These are phyloP conservation scores for Cercospora sp. DNA, from an alignment of 2,329 filamentous ascomycete genomes.

Conservation along the genomic window DNA sequence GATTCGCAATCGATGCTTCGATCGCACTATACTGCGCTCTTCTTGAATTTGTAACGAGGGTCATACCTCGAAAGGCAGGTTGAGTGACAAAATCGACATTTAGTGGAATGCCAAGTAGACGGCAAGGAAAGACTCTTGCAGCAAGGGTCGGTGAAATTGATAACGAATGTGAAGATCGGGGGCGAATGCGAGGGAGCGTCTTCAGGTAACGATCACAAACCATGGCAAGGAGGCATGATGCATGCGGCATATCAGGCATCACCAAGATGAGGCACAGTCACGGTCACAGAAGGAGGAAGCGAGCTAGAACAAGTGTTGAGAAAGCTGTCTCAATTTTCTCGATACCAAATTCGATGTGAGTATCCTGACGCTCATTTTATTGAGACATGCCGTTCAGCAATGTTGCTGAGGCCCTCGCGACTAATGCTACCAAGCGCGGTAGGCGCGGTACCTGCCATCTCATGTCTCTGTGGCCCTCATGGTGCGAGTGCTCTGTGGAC, in stretches of 20 bases:
- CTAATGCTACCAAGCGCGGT: neutral
- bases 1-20: too few species aligned
- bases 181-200: neutral
- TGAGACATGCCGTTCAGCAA: slow-evolving; percentile 2
- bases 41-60: too few species aligned
- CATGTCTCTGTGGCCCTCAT: slow-evolving; percentile 1
- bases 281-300: neutral
- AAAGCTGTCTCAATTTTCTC: slow-evolving; percentile 15
- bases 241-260: neutral
- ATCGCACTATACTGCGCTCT: too few species aligned
- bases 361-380: neutral
- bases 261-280: neutral
- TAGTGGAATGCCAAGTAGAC: too few species aligned
- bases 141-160: neutral
- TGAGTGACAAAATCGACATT: neutral
- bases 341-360: neutral
- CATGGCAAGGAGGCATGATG: neutral
- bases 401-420: slow-evolving; percentile 5
- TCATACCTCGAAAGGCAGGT: neutral
- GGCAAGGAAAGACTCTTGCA: too few species aligned
- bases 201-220: neutral
- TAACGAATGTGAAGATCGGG: neutral
- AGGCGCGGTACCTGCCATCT: slow-evolving; percentile 6
- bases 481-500: too few species aligned
- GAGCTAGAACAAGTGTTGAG: slow-evolving; percentile 9